Percentiles rank a stretch among this genome's conserved stretches.
phyloP scores from a whole-genome alignment of 192 early-diverging fungal genomes.

The Backusella westeae region DNA sequence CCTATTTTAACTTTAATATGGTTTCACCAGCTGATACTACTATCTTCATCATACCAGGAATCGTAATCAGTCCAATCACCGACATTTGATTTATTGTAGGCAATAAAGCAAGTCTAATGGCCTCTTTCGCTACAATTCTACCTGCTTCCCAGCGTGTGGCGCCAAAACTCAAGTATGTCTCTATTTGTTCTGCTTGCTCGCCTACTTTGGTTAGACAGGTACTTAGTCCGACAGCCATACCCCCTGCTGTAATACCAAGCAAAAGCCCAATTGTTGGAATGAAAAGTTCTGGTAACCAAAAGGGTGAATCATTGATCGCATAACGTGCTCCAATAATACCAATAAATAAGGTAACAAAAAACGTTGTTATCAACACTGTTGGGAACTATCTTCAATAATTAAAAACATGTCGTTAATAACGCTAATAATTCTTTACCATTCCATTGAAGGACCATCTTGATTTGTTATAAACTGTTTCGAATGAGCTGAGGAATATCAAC shows the following conservation, averaged over 20 bases:
- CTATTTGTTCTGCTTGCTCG: slow-evolving; percentile 15
- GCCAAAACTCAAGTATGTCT: slow-evolving; percentile 63
- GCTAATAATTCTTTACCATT: slow-evolving; percentile 52
- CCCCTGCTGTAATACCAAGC: slow-evolving; percentile 74
- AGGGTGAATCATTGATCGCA: slow-evolving; percentile 69
- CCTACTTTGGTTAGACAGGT: slow-evolving; percentile 56
- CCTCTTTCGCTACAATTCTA: slow-evolving; percentile 64
- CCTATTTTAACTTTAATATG: not conserved
- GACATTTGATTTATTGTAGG: slow-evolving; percentile 83
- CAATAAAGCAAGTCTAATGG: slow-evolving; percentile 68
- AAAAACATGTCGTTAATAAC: not conserved
- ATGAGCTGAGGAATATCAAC: slow-evolving; percentile 58
- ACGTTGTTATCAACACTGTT: slow-evolving; percentile 42
- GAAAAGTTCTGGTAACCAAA: slow-evolving; percentile 70
- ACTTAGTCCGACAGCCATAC: slow-evolving; percentile 61
- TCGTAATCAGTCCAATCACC: slow-evolving; percentile 72
- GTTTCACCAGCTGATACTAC: not conserved
- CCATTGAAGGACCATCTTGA: slow-evolving; percentile 62
- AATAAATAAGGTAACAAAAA: slow-evolving; percentile 47
- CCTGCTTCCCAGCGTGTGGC: slow-evolving; percentile 83
- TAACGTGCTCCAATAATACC: slow-evolving; percentile 63
- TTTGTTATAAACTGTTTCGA: slow-evolving; percentile 70
- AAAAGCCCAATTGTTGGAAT: slow-evolving; percentile 87
- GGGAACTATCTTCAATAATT: slow-evolving; percentile 34
- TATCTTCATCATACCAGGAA: not conserved